phyloP scores from a whole-genome alignment of 2,329 filamentous ascomycete species.

The Fusarium cicatricum region DNA sequence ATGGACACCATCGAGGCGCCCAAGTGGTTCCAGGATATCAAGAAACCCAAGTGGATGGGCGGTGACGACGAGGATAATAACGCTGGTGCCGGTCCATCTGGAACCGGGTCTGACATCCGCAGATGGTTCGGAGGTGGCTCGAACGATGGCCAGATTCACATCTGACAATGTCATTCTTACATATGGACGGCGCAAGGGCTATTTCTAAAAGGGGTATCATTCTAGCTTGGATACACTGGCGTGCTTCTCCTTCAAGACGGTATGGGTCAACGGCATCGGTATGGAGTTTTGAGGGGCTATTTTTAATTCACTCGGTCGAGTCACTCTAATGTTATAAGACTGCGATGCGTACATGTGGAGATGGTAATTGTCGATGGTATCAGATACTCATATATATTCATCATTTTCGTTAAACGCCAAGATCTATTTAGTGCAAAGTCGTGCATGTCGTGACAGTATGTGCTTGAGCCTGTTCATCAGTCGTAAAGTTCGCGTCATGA shows the following conservation, averaged over 20 bases:
- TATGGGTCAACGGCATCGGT: slow-evolving; percentile 19
- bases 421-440: slow-evolving; percentile 18
- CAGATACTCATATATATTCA: slow-evolving; percentile 13
- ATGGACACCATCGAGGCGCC: slow-evolving; percentile 84
- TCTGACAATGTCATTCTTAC: slow-evolving; percentile 25
- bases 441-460: slow-evolving; percentile 20
- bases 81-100: slow-evolving; percentile 38
- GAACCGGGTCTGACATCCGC: slow-evolving; percentile 54
- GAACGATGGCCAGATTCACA: slow-evolving; percentile 46
- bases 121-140: slow-evolving; percentile 65
- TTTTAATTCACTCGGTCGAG: background rate
- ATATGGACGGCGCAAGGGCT: slow-evolving; percentile 16
- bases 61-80: slow-evolving; percentile 57
- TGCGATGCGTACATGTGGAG: background rate
- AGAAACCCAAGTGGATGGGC: slow-evolving; percentile 83
- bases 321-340: background rate
- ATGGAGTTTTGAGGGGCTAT: slow-evolving; percentile 29
- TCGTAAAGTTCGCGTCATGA: slow-evolving; percentile 14
- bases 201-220: slow-evolving; percentile 13
- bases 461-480: slow-evolving; percentile 24
- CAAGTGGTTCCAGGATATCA: slow-evolving; percentile 81
- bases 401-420: slow-evolving; percentile 6
- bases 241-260: slow-evolving; percentile 19
- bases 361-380: slow-evolving; percentile 17
- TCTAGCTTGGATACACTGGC: slow-evolving; percentile 19